Evolutionary conservation across 2,329 filamentous ascomycete genomes (phyloP).

Genomic region (Fusarium sp.): DNA sequence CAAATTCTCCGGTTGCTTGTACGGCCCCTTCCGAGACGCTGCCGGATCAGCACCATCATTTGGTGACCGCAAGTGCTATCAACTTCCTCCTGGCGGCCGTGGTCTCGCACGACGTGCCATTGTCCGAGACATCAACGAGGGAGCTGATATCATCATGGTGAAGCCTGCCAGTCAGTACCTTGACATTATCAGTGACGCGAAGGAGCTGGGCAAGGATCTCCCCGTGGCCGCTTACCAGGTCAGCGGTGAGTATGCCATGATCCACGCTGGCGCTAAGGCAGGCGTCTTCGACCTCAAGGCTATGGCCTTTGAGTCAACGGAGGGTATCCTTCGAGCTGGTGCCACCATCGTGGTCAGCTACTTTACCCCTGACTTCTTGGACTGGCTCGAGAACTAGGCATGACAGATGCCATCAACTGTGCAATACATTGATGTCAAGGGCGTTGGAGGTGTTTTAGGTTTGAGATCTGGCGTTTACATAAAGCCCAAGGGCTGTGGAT

Average conservation of each 20-base stretch:
- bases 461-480: conserved; percentile 26
- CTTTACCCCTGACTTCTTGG: conserved; percentile 85
- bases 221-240: conserved; percentile 97
- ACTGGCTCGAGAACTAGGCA: conserved; percentile 70
- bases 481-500: conserved; percentile 23
- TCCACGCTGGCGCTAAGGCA: conserved; percentile 93
- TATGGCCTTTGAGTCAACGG: conserved; percentile 95
- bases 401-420: conserved; percentile 25
- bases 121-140: conserved; percentile 88
- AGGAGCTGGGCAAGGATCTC: conserved; percentile 91
- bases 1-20: conserved; percentile 96
- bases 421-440: conserved; percentile 14
- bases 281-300: conserved; percentile 95
- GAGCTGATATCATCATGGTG: conserved; percentile 98
- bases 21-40: conserved; percentile 97
- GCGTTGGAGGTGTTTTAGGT: conserved; percentile 29
- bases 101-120: conserved; percentile 94
- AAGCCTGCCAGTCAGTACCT: conserved; percentile 97
- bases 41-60: conserved; percentile 92
- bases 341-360: conserved; percentile 95
- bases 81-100: conserved; percentile 91
- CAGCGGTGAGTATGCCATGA: conserved; percentile 97
- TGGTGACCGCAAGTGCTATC: conserved; percentile 96
- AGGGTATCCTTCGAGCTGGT: conserved; percentile 92
- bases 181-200: conserved; percentile 97